Base-by-base conservation (phyloP, 2,329 filamentous ascomycete genomes). In the Tympanopsis confertula region DNA sequence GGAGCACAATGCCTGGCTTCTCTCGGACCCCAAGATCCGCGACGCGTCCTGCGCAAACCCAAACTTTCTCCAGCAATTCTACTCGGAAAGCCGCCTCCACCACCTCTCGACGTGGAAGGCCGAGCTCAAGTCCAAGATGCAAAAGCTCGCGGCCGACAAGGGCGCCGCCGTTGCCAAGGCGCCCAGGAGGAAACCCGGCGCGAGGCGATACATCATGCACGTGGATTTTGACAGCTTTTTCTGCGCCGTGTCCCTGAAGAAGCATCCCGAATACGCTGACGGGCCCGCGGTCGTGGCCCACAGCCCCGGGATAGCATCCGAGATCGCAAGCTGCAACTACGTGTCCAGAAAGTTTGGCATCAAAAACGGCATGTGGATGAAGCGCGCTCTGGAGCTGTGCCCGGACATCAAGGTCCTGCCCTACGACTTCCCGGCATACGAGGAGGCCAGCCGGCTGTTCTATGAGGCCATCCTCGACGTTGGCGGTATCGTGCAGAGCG, bases 281-380 rank as follows among this genome's bases (percentile, higher is more conserved):
- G 89, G 87, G 51, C 91, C 93, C 0, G 78, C 82, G 2, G 91
- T 85, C 1, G 84, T 98, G 22, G 89, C 91, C 3, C 91, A 98
- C 52, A 83, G 89, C 4, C 73, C 71, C 33, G 89, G 89, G 0
- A 76, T 74, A 18, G 86, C 86, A 1, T 94, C 89, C 0, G 91
- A 98, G 53, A 96, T 98, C 50, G 91, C 91, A 17, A 95, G 88
- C 45, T 98, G 91, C 60, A 98, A 98, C 50, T 98, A 98, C 53
- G 78, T 82, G 15, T 91, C 93, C 5, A 77, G 91, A 26, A 70
- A 74, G 20, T 91, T 80, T 48, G 89, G 89, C 1, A 70, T 98
- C 39, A 94, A 88, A 53, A 98, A 98, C 48, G 93, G 93, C 26
- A 98, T 96, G 91, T 98, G 93, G 91, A 96, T 98, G 89, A 93